These are phyloP conservation scores for Monilinia fructigena DNA, from an alignment of 2,329 filamentous ascomycete species.

Conservation along the genomic window DNA sequence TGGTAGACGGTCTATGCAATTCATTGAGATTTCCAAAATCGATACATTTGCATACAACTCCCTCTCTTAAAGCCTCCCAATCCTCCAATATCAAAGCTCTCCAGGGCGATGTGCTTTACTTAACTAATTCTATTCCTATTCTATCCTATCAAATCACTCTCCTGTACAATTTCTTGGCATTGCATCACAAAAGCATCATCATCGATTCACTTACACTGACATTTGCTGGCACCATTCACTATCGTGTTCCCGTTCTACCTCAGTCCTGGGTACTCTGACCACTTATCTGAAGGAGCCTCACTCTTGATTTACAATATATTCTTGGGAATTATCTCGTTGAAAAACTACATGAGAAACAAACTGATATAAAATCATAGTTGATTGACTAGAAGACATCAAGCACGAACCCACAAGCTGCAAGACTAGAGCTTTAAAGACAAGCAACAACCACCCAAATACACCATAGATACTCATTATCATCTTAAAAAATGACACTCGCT, in stretches of 20 bases:
- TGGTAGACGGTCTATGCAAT: too few relatives aligned
- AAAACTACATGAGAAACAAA: not conserved
- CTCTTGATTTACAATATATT: not conserved
- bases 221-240: slow-evolving; percentile 20
- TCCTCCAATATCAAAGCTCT: not conserved
- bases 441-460: not conserved
- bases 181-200: not conserved
- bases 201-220: not conserved
- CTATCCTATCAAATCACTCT: not conserved
- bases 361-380: not conserved
- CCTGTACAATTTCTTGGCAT: not conserved
- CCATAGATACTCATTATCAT: not conserved
- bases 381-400: not conserved
- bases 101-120: not conserved
- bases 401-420: not conserved
- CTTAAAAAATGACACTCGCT: slow-evolving; percentile 10
- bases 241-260: not conserved
- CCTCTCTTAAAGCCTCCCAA: not conserved
- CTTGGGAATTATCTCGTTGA: not conserved
- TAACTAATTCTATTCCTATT: not conserved
- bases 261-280: not conserved
- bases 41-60: not conserved
- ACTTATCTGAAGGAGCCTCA: not conserved
- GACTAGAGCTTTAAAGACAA: not conserved
- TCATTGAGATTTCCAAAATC: too few relatives aligned